phyloP scores from a whole-genome alignment of 768 basidiomycete genomes.

The Naganishia friedmannii region DNA sequence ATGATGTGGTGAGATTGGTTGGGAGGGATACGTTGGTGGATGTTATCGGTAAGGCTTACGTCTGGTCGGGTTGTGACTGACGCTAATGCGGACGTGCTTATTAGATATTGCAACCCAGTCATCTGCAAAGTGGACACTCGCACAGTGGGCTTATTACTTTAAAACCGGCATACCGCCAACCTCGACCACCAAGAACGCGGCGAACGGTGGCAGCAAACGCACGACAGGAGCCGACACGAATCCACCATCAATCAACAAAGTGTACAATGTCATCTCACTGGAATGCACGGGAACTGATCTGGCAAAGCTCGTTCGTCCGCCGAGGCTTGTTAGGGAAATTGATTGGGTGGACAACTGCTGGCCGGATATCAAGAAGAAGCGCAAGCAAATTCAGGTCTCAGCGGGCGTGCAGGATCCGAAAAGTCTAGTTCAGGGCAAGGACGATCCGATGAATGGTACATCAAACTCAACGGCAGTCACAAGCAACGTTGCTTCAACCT shows the following conservation, averaged over 20 bases:
- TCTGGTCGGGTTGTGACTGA: background rate
- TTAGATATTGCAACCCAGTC: constrained; percentile 82
- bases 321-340: constrained; percentile 71
- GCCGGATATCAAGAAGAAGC: constrained; percentile 65
- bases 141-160: constrained; percentile 80
- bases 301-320: constrained; percentile 74
- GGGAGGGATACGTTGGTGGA: constrained; percentile 77
- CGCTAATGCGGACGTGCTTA: constrained; percentile 25
- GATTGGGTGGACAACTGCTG: constrained; percentile 98
- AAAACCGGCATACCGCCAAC: constrained; percentile 55
- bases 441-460: constrained; percentile 12
- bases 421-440: background rate
- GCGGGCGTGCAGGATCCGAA: background rate
- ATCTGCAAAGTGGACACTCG: constrained; percentile 79
- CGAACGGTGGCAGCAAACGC: constrained; percentile 1
- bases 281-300: constrained; percentile 85
- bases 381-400: constrained; percentile 24
- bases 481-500: background rate
- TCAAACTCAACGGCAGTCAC: background rate
- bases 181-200: constrained; percentile 50
- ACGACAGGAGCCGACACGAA: constrained; percentile 1
- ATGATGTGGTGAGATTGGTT: constrained; percentile 73
- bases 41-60: constrained; percentile 60
- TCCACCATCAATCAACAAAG: constrained; percentile 58
- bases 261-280: constrained; percentile 90